Base-by-base conservation (phyloP, 192 early-diverging fungal genomes). In the Umbelopsis sp. region DNA sequence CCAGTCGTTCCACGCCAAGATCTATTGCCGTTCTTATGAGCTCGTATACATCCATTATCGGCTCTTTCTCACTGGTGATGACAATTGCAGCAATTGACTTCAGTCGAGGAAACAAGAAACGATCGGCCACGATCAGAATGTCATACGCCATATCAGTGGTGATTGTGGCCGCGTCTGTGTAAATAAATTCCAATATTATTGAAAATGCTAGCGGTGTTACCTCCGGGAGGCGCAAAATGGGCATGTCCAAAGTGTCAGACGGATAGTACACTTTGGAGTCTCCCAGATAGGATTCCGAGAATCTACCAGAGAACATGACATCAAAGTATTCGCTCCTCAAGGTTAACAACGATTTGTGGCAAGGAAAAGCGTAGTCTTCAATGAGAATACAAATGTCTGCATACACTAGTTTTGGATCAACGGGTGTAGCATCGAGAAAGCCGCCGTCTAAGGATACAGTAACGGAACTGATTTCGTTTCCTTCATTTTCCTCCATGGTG, bases 101-200 rank as follows among this genome's bases (percentile, higher is more conserved):
- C 7, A 86, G 66, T 35, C 71, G 79, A 41, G 75, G 74, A 10
- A 87, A 74, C 18, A 87, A 50, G 47, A 84, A 76, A n/a, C 85
- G 52, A 68, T 86, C 84, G 12, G 84, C 80, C 0, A 67, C 74
- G 12, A 69, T 25, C n/a, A 87, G 69, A n/a, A 83, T 41, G 27
- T 82, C 74, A 71, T 74, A 82, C 46, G 76, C 76, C 45, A 71
- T 11, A 13, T 75, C 49, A 6, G 52, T 25, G 4, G 71, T 64
- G 52, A 77, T 73, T 25, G 48, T 47, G n/a, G 66, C 68, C 33
- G 66, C 69, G 22, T 85, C 85, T 46, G 83, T 78, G 52, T 86
- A 86, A 47, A 86, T 67, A 71, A 70, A 85, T 45, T 86, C 79
- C 1, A 81, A 49, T 6, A 85, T 71, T n/a, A 74, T 71, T 16